A percentile compares a stretch with the other conserved stretches of the same genome.
Evolutionary conservation across 306 rosid species (phyloP).

Genomic region (Styphnolobium japonicum): DNA sequence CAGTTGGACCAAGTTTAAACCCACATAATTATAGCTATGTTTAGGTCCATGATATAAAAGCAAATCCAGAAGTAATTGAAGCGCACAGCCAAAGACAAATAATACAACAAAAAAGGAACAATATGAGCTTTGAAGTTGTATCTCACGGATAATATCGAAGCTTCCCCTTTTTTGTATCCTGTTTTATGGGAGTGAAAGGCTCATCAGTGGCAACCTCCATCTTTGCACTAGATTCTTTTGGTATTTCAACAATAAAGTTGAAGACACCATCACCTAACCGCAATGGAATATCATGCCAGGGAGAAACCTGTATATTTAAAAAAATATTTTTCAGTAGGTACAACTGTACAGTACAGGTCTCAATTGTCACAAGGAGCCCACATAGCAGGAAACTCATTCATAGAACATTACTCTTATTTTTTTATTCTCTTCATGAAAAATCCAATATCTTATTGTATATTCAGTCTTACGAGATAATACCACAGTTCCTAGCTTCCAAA

Average conservation of each 20-base stretch:
- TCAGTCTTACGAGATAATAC: neutral
- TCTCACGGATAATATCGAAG: conserved; percentile 97
- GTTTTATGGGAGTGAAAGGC: conserved; percentile 85
- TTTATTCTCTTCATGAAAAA: neutral
- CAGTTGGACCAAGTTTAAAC: neutral
- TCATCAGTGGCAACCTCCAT: conserved; percentile 99
- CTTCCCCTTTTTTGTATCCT: conserved; percentile 91
- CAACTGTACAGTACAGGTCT: neutral
- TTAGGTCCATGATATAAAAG: neutral
- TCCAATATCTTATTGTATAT: neutral
- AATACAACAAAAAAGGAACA: conserved; percentile 6
- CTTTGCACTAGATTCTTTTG: conserved; percentile 95
- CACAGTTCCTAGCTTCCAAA: neutral
- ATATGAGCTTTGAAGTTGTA: conserved; percentile 1
- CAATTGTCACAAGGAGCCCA: neutral
- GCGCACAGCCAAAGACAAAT: neutral
- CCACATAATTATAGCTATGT: neutral
- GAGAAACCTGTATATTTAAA: conserved; percentile 65
- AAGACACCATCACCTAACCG: conserved; percentile 66
- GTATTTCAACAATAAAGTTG: conserved; percentile 82
- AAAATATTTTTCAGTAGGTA: neutral
- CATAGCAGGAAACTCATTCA: neutral
- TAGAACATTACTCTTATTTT: neutral
- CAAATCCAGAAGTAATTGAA: neutral
- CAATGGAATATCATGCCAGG: conserved; percentile 98